A percentile compares a stretch with the other conserved stretches of the same genome.
Conservation (phyloP, 2,329 filamentous ascomycete genomes). For the Pestalotiopsis fici region DNA sequence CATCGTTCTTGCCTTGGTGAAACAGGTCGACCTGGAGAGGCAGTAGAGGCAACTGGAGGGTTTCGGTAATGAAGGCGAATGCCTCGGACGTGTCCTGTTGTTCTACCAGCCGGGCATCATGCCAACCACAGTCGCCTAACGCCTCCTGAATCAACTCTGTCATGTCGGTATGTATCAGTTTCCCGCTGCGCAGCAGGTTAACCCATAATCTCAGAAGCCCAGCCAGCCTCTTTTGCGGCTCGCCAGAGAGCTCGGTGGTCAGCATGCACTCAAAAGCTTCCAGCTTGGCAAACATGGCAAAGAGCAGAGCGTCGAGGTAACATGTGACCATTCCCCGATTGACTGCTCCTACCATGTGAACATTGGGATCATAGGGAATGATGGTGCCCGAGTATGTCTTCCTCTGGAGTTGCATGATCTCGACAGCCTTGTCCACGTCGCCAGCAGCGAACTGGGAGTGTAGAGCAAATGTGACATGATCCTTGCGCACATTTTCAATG, state of each 20-base stretch:
- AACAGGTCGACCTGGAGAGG: slow-evolving; percentile 94
- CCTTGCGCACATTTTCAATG: slow-evolving; percentile 51
- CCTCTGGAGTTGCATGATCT: slow-evolving; percentile 76
- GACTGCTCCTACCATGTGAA: slow-evolving; percentile 78
- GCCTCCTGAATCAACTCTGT: slow-evolving; percentile 82
- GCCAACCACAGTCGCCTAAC: slow-evolving; percentile 85
- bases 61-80: slow-evolving; percentile 92
- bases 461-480: slow-evolving; percentile 58
- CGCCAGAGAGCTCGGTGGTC: slow-evolving; percentile 67
- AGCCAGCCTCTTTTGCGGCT: slow-evolving; percentile 71
- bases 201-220: slow-evolving; percentile 86
- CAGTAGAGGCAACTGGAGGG: slow-evolving; percentile 81
- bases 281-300: slow-evolving; percentile 92
- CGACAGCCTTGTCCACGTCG: slow-evolving; percentile 72
- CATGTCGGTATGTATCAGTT: slow-evolving; percentile 82
- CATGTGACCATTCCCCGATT: slow-evolving; percentile 90
- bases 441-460: slow-evolving; percentile 66
- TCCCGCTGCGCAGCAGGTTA: slow-evolving; percentile 83
- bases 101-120: slow-evolving; percentile 71
- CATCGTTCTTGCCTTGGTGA: slow-evolving; percentile 82
- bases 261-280: slow-evolving; percentile 93
- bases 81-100: slow-evolving; percentile 97
- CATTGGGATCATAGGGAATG: slow-evolving; percentile 69
- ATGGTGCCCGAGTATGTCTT: slow-evolving; percentile 81
- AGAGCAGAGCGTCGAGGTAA: slow-evolving; percentile 87